Evolutionary conservation across 371 early-diverging fungal species (phyloP), one percentile per base, ranked within the genome.

Genomic region (Mortierella sp.): DNA sequence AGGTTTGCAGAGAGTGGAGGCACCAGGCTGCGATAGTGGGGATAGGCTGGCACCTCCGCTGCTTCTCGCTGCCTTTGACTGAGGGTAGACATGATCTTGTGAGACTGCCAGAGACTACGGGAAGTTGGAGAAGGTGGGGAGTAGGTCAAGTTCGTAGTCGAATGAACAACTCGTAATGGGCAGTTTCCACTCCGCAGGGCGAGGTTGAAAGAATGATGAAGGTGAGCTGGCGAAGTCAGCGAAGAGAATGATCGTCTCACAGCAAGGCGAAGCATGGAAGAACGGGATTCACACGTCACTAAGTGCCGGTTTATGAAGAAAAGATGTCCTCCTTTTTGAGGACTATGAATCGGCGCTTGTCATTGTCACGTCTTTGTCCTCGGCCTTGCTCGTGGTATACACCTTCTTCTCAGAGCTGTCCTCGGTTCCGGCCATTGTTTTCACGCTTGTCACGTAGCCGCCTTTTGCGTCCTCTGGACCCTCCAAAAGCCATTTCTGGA

Each of bases 1-100:
- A 94, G 72, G 41, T 81, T 72, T 29, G 60, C 57, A 5, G 85
- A 79, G 37, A 95, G 86, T 17, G 92, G 91, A 19, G 94, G 95
- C 56, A 95, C 83, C 13, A 94, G 77, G 49, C 86, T 82, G 12
- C 86, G 82, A 19, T 73, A 73, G 14, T 59, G 56, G 12, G 54
- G 9, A 49, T 62, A 73, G 25, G 58, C 49, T 10, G 74, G 67
- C 21, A 54, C 21, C 37, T 58, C 40, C 0, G 58, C 54, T 0
- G 62, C 58, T 10, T 40, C 22, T 14, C 37, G 57, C 31, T 72
- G 72, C 16, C 29, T 46, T 25, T 60, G 34, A 70, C 50, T 21
- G 66, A 69, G 22, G 80, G 68, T 16, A 31, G 64, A 48, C 64
- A 63, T 63, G 39, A 16, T 40, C 50, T 16, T 60, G 31, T 45